Base-by-base conservation (phyloP, 768 basidiomycete genomes). In the Tricholoma saponaceum region DNA sequence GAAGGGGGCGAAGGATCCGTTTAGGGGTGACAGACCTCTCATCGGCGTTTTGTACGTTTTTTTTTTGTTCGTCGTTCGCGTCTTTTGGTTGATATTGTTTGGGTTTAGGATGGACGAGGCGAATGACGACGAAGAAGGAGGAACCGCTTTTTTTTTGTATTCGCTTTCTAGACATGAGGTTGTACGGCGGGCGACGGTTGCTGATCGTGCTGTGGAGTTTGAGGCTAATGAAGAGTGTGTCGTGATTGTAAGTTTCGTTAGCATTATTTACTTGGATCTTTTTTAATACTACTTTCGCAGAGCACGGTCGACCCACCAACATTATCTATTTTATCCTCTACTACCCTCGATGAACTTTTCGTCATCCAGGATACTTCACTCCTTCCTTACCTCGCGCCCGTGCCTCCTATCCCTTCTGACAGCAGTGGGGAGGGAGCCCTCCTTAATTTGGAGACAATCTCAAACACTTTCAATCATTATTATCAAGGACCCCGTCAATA, bases 301-400 rank as follows among this genome's bases (percentile, higher is more conserved):
- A 81, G 79, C 67, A 83, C 84, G n/a, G 76, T 76, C 50, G 73
- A 74, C 32, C 86, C 84, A 37, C 70, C 80, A 9, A 71, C 76
- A 22, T 72, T 90, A 51, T 79, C 82, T 66, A 69, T 90, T 61
- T 72, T 85, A 58, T 85, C 84, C 5, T 69, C 85, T 20, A 70
- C 70, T 52, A 82, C 83, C 28, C 79, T 86, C 58, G 70, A 75
- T 41, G 73, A 73, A 20, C 62, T 89, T 62, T 75, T 79, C 66
- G 78, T 72, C 62, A 77, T 89, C 56, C 68, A 77, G 53, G 75
- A 76, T 5, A 57, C 76, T 44, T 73, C 74, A 20, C 76, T 86
- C 56, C 71, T 77, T 53, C 67, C 80, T 33, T 26, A 16, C 14
- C 16, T 28, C 25, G 25, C 25, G 2, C 47, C 25, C 7, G 2